Percentiles rank a stretch among this genome's conserved stretches.
These are phyloP conservation scores for Funneliformis geosporum DNA, from an alignment of 192 early-diverging fungal species.

Conservation along the genomic window DNA sequence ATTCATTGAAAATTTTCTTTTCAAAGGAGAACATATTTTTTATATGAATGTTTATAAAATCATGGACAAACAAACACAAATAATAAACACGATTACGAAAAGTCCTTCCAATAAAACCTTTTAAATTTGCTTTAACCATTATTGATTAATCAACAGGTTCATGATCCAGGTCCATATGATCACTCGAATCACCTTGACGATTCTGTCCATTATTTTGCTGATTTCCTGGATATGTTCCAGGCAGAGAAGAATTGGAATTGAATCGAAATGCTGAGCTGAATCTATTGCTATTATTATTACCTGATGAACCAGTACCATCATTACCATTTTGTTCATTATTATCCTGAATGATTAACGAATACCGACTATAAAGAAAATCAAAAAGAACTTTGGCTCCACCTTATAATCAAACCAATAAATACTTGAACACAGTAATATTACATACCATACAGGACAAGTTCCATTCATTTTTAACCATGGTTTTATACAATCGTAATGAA, in stretches of 20 bases:
- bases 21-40: too few relatives aligned
- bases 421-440: background rate
- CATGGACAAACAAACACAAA: background rate
- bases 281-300: background rate
- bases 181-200: background rate
- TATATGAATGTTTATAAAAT: too few relatives aligned
- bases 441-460: slow-evolving; percentile 88
- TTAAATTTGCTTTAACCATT: background rate
- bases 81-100: slow-evolving; percentile 22
- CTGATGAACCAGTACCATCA: slow-evolving; percentile 7
- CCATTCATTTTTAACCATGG: slow-evolving; percentile 94
- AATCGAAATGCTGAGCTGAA: background rate
- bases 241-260: background rate
- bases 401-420: background rate
- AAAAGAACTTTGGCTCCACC: background rate
- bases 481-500: slow-evolving; percentile 86
- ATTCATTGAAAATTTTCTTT: too few relatives aligned
- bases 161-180: background rate
- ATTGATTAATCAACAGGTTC: background rate
- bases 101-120: background rate
- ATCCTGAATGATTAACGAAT: slow-evolving; percentile 12
- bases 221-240: background rate
- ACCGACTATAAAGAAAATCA: slow-evolving; percentile 22
- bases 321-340: background rate
- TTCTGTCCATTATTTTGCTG: background rate